A percentile compares a stretch with the other conserved stretches of the same genome.
Evolutionary conservation across 805 yeast species (phyloP).

Genomic region (Starmerella tilneyi): DNA sequence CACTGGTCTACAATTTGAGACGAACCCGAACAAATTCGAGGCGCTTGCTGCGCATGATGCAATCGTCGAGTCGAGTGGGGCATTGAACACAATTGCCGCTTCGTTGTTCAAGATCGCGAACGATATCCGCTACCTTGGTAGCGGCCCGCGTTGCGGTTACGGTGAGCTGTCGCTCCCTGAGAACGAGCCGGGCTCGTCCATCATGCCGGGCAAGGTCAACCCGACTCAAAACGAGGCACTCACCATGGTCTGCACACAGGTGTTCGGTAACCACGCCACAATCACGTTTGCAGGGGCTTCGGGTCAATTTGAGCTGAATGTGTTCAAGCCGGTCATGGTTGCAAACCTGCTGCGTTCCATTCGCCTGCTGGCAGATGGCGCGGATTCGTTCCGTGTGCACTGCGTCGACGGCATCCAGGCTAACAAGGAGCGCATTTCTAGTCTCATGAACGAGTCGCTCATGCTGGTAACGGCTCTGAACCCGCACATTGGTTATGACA

Average conservation of each 20-base stretch:
- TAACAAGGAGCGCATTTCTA: conserved; percentile 74
- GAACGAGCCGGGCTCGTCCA: conserved; percentile 98
- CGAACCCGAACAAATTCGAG: conserved; percentile 98
- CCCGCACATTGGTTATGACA: conserved; percentile 97
- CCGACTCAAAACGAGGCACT: conserved; percentile 98
- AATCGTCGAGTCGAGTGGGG: conserved; percentile 94
- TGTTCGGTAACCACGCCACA: conserved; percentile 90
- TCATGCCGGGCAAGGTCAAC: conserved; percentile 99
- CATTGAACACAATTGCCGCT: conserved; percentile 86
- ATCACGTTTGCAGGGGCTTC: conserved; percentile 97
- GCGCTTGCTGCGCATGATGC: conserved; percentile 99
- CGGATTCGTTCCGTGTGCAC: conserved; percentile 79
- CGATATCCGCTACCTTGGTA: conserved; percentile 95
- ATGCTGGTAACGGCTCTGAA: conserved; percentile 98
- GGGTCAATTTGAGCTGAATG: conserved; percentile 97
- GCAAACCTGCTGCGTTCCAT: conserved; percentile 79
- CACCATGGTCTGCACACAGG: conserved; percentile 97
- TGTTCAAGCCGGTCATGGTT: conserved; percentile 93
- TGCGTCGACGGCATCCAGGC: conserved; percentile 94
- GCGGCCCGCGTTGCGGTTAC: conserved; percentile 99
- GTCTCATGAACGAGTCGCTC: conserved; percentile 83
- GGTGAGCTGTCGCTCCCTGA: conserved; percentile 93
- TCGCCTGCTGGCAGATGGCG: conserved; percentile 81
- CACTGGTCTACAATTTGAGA: conserved; percentile 79
- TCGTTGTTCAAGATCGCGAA: conserved; percentile 94